phyloP scores from a whole-genome alignment of 257 asterid genomes.

The Leptodermis oblonga region DNA sequence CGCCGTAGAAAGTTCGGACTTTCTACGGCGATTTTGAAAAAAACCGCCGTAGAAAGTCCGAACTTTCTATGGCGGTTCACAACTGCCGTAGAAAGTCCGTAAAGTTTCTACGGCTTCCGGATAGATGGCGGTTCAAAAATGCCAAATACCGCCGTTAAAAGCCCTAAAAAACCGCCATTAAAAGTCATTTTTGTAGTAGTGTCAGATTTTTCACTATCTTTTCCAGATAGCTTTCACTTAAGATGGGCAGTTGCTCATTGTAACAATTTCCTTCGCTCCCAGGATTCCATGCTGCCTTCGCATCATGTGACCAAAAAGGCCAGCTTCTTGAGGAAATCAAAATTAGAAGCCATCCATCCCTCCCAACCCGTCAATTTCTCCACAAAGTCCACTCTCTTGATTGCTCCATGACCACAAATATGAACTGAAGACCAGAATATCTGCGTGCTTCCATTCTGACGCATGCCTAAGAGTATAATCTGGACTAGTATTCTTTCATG shows the following conservation, averaged over 20 bases:
- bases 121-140: too few species aligned
- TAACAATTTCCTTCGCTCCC: conserved; percentile 78
- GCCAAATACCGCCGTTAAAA: too few species aligned
- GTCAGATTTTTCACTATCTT: conserved; percentile 43
- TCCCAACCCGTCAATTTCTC: conserved; percentile 66
- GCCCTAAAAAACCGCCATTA: too few species aligned
- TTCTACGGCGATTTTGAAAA: too few species aligned
- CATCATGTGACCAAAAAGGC: conserved; percentile 70
- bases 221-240: conserved; percentile 45
- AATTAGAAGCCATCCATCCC: conserved; percentile 71
- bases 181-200: too few species aligned
- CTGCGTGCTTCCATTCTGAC: conserved; percentile 81
- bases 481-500: conserved; percentile 75
- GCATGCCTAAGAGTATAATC: conserved; percentile 70
- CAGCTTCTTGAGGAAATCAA: conserved; percentile 55
- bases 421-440: conserved; percentile 75
- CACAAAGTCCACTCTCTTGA: conserved; percentile 57
- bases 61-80: too few species aligned
- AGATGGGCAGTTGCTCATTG: conserved; percentile 64
- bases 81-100: too few species aligned
- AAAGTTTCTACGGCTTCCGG: too few species aligned
- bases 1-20: too few species aligned
- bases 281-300: conserved; percentile 72
- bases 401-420: conserved; percentile 92
- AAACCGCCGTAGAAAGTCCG: too few species aligned